phyloP scores from a whole-genome alignment of 257 asterid species.

The Parsonsia alboflavescens region DNA sequence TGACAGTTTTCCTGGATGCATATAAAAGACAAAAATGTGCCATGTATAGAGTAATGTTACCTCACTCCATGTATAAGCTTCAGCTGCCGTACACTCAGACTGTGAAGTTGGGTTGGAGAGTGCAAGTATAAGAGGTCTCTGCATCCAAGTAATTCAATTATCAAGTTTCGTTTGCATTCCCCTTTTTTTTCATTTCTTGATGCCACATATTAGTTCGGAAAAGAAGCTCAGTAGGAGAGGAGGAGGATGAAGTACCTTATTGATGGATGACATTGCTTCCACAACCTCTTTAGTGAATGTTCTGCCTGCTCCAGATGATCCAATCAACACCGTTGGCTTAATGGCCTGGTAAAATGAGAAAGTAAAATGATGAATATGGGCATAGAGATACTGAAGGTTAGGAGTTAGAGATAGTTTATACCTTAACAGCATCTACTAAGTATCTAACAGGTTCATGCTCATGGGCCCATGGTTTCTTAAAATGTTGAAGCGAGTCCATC shows the following conservation, averaged over 20 bases:
- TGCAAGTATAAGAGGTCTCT: slow-evolving; percentile 84
- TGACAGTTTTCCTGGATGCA: not conserved
- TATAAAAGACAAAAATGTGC: not conserved
- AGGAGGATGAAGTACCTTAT: slow-evolving; percentile 40
- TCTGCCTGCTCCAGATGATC: slow-evolving; percentile 93
- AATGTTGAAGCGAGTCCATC: slow-evolving; percentile 69
- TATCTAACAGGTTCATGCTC: slow-evolving; percentile 61
- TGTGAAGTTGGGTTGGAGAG: slow-evolving; percentile 96
- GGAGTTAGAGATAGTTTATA: slow-evolving; percentile 17
- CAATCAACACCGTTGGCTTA: slow-evolving; percentile 81
- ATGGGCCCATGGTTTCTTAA: slow-evolving; percentile 89
- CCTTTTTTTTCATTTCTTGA: not conserved
- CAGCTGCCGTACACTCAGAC: slow-evolving; percentile 91
- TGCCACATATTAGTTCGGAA: not conserved
- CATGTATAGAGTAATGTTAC: slow-evolving; percentile 24
- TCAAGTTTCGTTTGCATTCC: not conserved
- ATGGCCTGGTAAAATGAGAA: slow-evolving; percentile 50
- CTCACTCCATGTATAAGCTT: slow-evolving; percentile 88
- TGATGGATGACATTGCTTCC: slow-evolving; percentile 61
- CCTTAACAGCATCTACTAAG: slow-evolving; percentile 81
- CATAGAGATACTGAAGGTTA: not conserved
- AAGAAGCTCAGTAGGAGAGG: not conserved
- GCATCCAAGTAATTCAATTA: slow-evolving; percentile 21
- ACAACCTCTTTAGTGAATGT: slow-evolving; percentile 86
- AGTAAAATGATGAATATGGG: not conserved